Evolutionary conservation across 306 rosid genomes (phyloP), one percentile per base, ranked within the genome.

Genomic region (Geum urbanum): DNA sequence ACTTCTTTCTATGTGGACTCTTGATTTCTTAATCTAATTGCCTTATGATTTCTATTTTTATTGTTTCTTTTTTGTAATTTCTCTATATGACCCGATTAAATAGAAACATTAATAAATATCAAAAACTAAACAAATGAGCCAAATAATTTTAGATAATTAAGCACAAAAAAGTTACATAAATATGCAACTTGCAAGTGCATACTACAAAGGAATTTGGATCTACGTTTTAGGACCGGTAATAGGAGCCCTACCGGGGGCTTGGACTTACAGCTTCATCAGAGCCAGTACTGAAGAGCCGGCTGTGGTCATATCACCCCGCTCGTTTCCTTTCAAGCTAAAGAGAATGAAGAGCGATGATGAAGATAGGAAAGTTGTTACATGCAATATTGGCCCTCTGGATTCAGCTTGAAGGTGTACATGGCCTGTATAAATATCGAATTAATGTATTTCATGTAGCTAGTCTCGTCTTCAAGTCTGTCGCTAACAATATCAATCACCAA

Each of bases 211-310:
- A 47, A 76, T 92, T 39, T 88, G 98, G 97, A 76, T 90, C 41
- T 92, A 90, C 69, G 0, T 82, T 1, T 81, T 83, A 46, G 96
- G 97, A 45, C 98, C 97, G 12, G 47, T 86, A 41, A 69, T 13
- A 8, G 97, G 96, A 58, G 87, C 98, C 22, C 61, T 90, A 53
- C 68, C 85, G 16, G 96, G 86, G 7, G 86, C 96, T 64, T 84
- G 80, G 86, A 77, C 87, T 54, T 87, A 92, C 70, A 72, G 35
- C 77, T 69, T 82, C 59, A 77, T 89, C 60, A 79, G 87, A 69
- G 86, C 66, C 13, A 32, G 37, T 32, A 63, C 50, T 14, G 82
- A 87, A 2, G 77, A 78, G 45, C 70, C 82, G 14, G 53, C 43
- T 16, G 63, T 75, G 18, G 40, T 39, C 1, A 58, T 53, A 19